These are phyloP conservation scores for Arthrobotrys sphaeroides DNA, from an alignment of 2,329 filamentous ascomycete species.

Conservation along the genomic window DNA sequence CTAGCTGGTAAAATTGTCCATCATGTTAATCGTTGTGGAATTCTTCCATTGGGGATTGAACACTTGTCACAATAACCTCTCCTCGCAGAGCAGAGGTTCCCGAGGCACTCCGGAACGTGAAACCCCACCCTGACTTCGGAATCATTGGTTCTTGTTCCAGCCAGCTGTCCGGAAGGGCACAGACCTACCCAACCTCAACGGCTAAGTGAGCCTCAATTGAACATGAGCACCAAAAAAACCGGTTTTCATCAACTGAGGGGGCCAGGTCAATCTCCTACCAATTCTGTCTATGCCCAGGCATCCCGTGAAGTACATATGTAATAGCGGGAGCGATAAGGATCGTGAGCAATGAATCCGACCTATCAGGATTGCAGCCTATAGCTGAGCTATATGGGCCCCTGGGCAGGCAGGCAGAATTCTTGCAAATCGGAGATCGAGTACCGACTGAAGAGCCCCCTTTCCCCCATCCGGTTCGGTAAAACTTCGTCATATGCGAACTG, in stretches of 20 bases:
- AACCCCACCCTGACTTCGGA: neutral
- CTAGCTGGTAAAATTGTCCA: neutral
- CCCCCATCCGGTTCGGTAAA: slow-evolving; percentile 1
- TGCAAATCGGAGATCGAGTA: slow-evolving; percentile 22
- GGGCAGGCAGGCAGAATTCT: slow-evolving; percentile 3
- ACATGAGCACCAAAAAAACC: slow-evolving; percentile 26
- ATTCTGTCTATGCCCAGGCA: slow-evolving; percentile 28
- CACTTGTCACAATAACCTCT: neutral
- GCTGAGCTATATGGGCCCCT: neutral
- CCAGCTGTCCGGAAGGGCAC: slow-evolving; percentile 38
- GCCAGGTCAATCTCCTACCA: slow-evolving; percentile 37
- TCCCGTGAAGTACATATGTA: slow-evolving; percentile 2
- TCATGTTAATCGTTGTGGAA: neutral
- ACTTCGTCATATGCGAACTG: neutral
- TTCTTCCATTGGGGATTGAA: neutral
- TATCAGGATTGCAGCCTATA: slow-evolving; percentile 29
- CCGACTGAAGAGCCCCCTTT: neutral
- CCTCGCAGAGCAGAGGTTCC: neutral
- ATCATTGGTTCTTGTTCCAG: slow-evolving; percentile 3
- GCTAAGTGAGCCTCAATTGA: slow-evolving; percentile 23
- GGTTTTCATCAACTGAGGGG: slow-evolving; percentile 17
- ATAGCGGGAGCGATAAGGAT: slow-evolving; percentile 52
- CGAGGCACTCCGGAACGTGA: slow-evolving; percentile 7
- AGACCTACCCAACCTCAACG: slow-evolving; percentile 39
- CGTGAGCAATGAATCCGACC: slow-evolving; percentile 12